A percentile compares a stretch with the other conserved stretches of the same genome.
These are phyloP conservation scores for Dryadomyces quercus-mongolicae DNA, from an alignment of 2,329 filamentous ascomycete genomes.

Conservation along the genomic window DNA sequence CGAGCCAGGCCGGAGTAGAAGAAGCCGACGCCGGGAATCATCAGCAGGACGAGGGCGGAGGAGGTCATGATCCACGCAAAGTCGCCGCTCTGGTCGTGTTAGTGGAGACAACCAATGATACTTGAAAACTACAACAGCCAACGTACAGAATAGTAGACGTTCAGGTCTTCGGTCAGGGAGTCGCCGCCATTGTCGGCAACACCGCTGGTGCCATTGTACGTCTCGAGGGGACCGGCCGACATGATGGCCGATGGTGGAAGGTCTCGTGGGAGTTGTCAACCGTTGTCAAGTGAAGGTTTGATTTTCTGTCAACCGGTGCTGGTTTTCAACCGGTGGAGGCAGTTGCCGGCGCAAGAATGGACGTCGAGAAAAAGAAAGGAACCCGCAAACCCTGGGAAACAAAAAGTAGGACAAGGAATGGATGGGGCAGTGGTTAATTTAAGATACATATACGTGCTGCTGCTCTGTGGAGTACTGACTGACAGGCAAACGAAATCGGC, in stretches of 20 bases:
- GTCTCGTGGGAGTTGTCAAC: too few species aligned
- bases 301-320: too few species aligned
- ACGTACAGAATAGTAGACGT: slow-evolving; percentile 54
- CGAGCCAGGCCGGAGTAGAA: slow-evolving; percentile 88
- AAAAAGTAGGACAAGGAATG: neutral
- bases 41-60: slow-evolving; percentile 72
- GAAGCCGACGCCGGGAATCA: slow-evolving; percentile 90
- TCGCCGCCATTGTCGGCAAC: slow-evolving; percentile 36
- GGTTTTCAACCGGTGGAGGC: too few species aligned
- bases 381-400: neutral
- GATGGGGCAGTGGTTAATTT: neutral
- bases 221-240: slow-evolving; percentile 13
- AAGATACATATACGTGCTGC: slow-evolving; percentile 3
- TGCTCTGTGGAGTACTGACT: neutral
- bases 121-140: neutral
- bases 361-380: neutral
- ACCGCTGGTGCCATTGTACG: slow-evolving; percentile 39
- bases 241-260: slow-evolving; percentile 1
- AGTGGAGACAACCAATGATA: neutral
- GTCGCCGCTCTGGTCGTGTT: slow-evolving; percentile 53
- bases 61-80: slow-evolving; percentile 70
- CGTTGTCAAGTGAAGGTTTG: too few species aligned
- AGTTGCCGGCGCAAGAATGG: neutral
- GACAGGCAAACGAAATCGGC: neutral
- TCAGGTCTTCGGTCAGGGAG: slow-evolving; percentile 56